Percentiles rank a stretch among this genome's conserved stretches.
Evolutionary conservation across 1,284 basidiomycete species (phyloP).

Genomic region (Microbotryum violaceum): DNA sequence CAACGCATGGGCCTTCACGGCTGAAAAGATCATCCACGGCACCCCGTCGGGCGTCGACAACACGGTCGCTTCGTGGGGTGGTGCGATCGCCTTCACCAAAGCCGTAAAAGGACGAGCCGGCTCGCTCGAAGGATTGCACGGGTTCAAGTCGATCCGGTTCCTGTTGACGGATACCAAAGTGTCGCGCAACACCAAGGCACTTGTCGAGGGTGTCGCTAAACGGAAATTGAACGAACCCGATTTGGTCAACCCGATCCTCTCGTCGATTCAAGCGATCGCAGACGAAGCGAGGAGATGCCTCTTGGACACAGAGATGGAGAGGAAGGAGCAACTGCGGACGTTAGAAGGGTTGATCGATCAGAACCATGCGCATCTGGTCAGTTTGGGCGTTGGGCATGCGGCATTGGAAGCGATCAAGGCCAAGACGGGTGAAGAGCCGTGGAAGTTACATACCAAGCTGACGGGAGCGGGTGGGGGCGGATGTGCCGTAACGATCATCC

Average conservation of each 20-base stretch:
- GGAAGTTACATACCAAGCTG: slow-evolving; percentile 81
- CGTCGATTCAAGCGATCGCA: slow-evolving; percentile 70
- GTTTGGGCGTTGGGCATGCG: slow-evolving; percentile 89
- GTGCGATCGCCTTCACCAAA: slow-evolving; percentile 83
- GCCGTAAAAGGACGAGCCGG: slow-evolving; percentile 61
- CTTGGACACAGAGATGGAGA: slow-evolving; percentile 61
- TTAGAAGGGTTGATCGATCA: slow-evolving; percentile 60
- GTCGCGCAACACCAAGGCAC: slow-evolving; percentile 83
- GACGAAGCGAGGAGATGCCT: slow-evolving; percentile 70
- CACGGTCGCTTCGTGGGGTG: slow-evolving; percentile 85
- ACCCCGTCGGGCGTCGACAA: slow-evolving; percentile 98
- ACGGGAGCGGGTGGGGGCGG: slow-evolving; percentile 99
- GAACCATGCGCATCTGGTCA: slow-evolving; percentile 79
- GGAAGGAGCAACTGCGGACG: slow-evolving; percentile 51
- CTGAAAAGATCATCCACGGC: slow-evolving; percentile 94
- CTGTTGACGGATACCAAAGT: slow-evolving; percentile 88
- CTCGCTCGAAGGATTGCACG: slow-evolving; percentile 66
- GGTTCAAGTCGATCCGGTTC: slow-evolving; percentile 66
- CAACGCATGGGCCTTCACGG: slow-evolving; percentile 88
- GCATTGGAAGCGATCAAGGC: slow-evolving; percentile 72
- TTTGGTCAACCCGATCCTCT: slow-evolving; percentile 62
- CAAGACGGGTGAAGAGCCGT: slow-evolving; percentile 57
- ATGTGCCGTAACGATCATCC: slow-evolving; percentile 89
- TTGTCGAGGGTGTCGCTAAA: slow-evolving; percentile 78
- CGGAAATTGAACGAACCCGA: slow-evolving; percentile 72